Conservation (phyloP, 768 basidiomycete species). For the Termitomyces sp. region DNA sequence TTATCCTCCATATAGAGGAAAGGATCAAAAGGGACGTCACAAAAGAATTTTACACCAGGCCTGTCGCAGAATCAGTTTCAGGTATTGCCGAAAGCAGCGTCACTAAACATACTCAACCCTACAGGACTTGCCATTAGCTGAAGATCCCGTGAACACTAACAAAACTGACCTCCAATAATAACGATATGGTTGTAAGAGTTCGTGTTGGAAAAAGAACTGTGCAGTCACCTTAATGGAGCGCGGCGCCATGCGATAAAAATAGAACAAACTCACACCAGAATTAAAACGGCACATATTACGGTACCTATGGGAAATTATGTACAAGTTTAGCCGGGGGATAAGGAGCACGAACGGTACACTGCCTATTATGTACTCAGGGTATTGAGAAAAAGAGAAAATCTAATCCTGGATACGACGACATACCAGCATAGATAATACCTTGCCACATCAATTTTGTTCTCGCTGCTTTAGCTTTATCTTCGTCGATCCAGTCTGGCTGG, state of each 20-base stretch:
- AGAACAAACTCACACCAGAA: constrained; percentile 59
- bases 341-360: constrained; percentile 58
- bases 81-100: not conserved
- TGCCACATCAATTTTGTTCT: constrained; percentile 60
- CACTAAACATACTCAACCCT: constrained; percentile 67
- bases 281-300: constrained; percentile 97
- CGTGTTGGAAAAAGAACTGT: constrained; percentile 82
- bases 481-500: constrained; percentile 79
- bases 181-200: constrained; percentile 65
- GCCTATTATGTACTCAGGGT: constrained; percentile 31
- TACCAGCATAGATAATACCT: constrained; percentile 57
- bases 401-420: constrained; percentile 6
- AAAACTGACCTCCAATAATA: constrained; percentile 71
- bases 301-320: constrained; percentile 39
- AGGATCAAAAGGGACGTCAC: constrained; percentile 76
- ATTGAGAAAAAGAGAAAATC: not conserved
- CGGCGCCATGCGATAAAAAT: not conserved
- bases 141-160: not conserved
- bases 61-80: constrained; percentile 25
- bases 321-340: not conserved
- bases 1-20: constrained; percentile 77
- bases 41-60: constrained; percentile 71
- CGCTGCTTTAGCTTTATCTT: constrained; percentile 52
- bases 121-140: not conserved
- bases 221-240: not conserved